Base-by-base conservation (phyloP, 768 basidiomycete species). In the Thelephora ganbajun region DNA sequence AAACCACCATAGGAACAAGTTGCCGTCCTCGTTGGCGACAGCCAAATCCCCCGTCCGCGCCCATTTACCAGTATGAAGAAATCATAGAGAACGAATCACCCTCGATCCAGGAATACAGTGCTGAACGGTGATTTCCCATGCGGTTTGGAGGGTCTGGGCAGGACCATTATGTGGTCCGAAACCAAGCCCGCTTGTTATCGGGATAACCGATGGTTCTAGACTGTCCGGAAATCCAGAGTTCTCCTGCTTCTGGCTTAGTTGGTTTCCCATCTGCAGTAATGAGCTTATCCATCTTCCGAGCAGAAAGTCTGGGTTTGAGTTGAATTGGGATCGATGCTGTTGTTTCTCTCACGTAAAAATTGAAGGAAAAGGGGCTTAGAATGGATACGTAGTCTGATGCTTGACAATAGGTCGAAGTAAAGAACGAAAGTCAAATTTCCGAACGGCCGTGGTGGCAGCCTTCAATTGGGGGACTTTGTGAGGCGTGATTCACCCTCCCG, bases 31-130 rank as follows among this genome's bases (percentile, higher is more conserved):
- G 51, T 83, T 74, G 56, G 85, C 69, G 52, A 63, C 66, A 35
- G 84, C 83, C 58, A 83, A 79, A 55, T 84, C 82, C 1, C 81
- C 82, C 0, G 80, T 84, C 33, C 71, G 73, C 19, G 83, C 73
- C 80, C 80, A 79, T 19, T 74, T 76, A 49, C 44, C 35, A 44
- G 22, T n/a, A n/a, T 4, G 26, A 9, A 30, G 33, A 16, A 47
- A 5, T 33, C 13, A 42, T 6, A 43, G 5, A 14, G 1, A 7
- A 14, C 11, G 7, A 20, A 36, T 26, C 46, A 54, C 45, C 66
- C 79, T 51, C 79, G 65, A 6, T 73, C 59, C 54, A 81, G 26
- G 26, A 30, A 30, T 9, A 30, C 26, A 30, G 26, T 30, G 26
- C 26, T 30, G 26, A 30, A 9, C 9, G 26, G 9, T 30, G 4